Conservation (phyloP, 1,284 basidiomycete species). For the Cystobasidium sp. region DNA sequence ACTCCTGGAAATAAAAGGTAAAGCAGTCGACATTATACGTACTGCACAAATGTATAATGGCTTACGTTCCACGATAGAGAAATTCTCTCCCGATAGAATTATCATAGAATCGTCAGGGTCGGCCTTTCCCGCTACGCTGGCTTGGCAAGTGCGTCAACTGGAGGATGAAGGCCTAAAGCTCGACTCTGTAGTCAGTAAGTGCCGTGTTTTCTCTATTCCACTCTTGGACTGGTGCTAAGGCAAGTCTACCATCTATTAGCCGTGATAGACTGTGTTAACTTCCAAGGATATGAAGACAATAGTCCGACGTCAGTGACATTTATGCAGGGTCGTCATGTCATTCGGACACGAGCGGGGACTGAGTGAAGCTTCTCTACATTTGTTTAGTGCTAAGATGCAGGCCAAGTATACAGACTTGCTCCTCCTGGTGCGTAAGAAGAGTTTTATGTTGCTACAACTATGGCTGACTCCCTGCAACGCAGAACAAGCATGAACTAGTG, state of each 20-base stretch:
- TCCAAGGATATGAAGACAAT: conserved; percentile 83
- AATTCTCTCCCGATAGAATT: conserved; percentile 79
- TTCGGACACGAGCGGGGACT: no score
- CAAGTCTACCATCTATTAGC: not conserved
- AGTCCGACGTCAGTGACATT: conserved; percentile 71
- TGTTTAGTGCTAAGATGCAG: conserved; percentile 65
- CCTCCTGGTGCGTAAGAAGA: conserved; percentile 66
- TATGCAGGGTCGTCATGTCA: not conserved
- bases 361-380: not conserved
- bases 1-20: conserved; percentile 79
- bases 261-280: conserved; percentile 62
- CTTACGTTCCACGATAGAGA: conserved; percentile 62
- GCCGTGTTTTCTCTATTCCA: not conserved
- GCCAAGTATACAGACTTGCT: conserved; percentile 90
- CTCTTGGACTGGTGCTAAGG: not conserved
- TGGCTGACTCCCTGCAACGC: conserved; percentile 19
- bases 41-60: conserved; percentile 5
- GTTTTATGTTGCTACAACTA: not conserved
- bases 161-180: conserved; percentile 79
- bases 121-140: conserved; percentile 84
- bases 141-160: conserved; percentile 85
- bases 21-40: conserved; percentile 15
- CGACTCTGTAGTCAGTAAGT: conserved; percentile 74
- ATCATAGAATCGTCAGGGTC: conserved; percentile 94
- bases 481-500: conserved; percentile 84